Percentiles rank a stretch among this genome's conserved stretches.
phyloP scores from a whole-genome alignment of 1,284 basidiomycete species.

The Prillingera fragicola region DNA sequence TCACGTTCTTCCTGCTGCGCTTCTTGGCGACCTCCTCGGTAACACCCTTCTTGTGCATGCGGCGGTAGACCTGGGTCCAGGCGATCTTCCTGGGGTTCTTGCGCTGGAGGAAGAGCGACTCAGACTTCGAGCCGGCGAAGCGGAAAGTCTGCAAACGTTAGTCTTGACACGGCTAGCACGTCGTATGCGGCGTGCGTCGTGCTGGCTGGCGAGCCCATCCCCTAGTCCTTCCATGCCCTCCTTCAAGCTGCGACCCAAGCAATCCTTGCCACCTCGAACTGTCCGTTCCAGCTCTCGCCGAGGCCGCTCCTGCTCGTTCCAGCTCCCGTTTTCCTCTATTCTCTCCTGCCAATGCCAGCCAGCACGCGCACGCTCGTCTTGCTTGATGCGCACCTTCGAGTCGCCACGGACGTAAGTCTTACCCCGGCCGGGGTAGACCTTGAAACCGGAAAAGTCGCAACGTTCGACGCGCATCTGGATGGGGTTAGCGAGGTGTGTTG shows the following conservation, averaged over 20 bases:
- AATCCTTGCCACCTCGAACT: too few relatives aligned
- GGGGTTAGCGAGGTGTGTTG: neutral
- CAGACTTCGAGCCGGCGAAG: conserved; percentile 80
- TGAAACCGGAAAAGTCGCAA: conserved; percentile 91
- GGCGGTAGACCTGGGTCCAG: conserved; percentile 92
- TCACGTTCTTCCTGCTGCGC: conserved; percentile 92
- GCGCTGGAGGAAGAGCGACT: conserved; percentile 97
- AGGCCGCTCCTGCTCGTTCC: neutral
- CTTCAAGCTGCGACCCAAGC: too few relatives aligned
- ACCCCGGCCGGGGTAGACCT: conserved; percentile 94
- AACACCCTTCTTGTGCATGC: conserved; percentile 99
- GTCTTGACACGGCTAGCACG: too few relatives aligned
- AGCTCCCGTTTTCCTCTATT: neutral
- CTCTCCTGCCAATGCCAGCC: too few relatives aligned
- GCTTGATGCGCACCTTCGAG: conserved; percentile 75
- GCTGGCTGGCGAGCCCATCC: too few relatives aligned
- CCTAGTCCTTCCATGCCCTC: too few relatives aligned
- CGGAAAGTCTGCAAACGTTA: conserved; percentile 92
- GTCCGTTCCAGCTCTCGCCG: neutral
- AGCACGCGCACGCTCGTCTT: too few relatives aligned
- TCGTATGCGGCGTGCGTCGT: too few relatives aligned
- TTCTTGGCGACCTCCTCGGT: conserved; percentile 99
- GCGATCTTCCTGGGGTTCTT: conserved; percentile 99
- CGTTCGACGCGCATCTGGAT: conserved; percentile 82
- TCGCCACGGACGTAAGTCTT: conserved; percentile 93